Evolutionary conservation across 768 basidiomycete species (phyloP).

Genomic region (Russula sp.): DNA sequence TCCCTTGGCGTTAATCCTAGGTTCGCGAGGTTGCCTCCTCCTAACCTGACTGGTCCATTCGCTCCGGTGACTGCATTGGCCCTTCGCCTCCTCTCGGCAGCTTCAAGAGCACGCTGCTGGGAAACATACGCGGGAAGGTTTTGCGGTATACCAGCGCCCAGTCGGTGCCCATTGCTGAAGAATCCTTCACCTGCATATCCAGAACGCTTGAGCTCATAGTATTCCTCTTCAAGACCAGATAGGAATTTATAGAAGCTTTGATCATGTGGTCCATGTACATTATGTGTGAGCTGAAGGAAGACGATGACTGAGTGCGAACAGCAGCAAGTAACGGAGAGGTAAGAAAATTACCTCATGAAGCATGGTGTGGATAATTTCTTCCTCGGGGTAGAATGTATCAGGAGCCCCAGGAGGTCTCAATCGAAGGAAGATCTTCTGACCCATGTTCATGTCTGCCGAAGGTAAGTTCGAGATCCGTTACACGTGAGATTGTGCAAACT

Average conservation of each 20-base stretch:
- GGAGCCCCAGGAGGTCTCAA: constrained; percentile 65
- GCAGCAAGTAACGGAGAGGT: background rate
- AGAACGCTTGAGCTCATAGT: constrained; percentile 64
- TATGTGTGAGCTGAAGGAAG: constrained; percentile 67
- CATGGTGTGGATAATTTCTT: constrained; percentile 77
- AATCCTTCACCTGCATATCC: constrained; percentile 94
- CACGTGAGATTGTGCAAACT: constrained; percentile 1
- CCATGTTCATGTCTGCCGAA: constrained; percentile 64
- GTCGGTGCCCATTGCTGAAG: constrained; percentile 60
- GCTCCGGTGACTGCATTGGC: constrained; percentile 41
- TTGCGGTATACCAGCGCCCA: constrained; percentile 66
- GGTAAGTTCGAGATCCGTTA: constrained; percentile 11
- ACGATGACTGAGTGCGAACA: constrained; percentile 4
- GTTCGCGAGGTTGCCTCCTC: constrained; percentile 40
- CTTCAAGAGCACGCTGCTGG: constrained; percentile 61
- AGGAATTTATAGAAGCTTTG: constrained; percentile 75
- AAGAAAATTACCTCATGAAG: constrained; percentile 65
- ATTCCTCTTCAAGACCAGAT: constrained; percentile 75
- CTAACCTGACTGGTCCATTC: constrained; percentile 48
- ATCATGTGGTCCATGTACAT: constrained; percentile 86
- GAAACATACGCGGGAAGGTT: constrained; percentile 62
- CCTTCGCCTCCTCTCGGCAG: constrained; percentile 68
- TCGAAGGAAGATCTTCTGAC: constrained; percentile 77
- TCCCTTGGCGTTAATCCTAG: constrained; percentile 57
- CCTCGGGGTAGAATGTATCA: constrained; percentile 68